Conservation (phyloP, 1,284 basidiomycete genomes). For the Trichosporon coremiiforme region DNA sequence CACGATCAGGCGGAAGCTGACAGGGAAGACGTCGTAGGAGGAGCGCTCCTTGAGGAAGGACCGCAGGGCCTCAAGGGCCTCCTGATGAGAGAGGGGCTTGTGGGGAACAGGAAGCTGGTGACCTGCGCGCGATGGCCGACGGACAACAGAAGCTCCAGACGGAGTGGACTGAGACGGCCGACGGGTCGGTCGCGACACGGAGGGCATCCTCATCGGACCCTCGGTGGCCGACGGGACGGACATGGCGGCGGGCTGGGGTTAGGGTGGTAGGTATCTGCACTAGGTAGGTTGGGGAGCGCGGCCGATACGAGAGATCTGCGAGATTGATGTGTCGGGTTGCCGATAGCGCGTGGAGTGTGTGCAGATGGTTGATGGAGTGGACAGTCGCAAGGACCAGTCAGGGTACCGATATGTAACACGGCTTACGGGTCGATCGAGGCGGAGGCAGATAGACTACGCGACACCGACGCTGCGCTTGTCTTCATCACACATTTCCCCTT, state of each 20-base stretch:
- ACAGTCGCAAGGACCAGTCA: neutral
- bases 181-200: slow-evolving; percentile 27
- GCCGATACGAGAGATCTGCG: neutral
- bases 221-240: slow-evolving; percentile 12
- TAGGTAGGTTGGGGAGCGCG: too few species aligned
- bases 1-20: slow-evolving; percentile 93
- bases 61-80: slow-evolving; percentile 75
- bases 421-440: slow-evolving; percentile 10
- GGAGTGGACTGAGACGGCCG: slow-evolving; percentile 28
- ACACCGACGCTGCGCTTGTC: neutral
- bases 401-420: slow-evolving; percentile 23
- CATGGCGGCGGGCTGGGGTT: neutral
- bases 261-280: neutral
- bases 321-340: neutral
- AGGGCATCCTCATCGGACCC: slow-evolving; percentile 25
- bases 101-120: slow-evolving; percentile 44
- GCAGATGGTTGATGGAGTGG: slow-evolving; percentile 14
- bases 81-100: slow-evolving; percentile 62
- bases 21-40: slow-evolving; percentile 93
- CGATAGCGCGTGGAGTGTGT: neutral
- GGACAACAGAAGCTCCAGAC: slow-evolving; percentile 30
- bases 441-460: slow-evolving; percentile 12
- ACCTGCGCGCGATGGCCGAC: slow-evolving; percentile 47
- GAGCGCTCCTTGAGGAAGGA: slow-evolving; percentile 80
- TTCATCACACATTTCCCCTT: too few species aligned